Conservation (phyloP, 768 basidiomycete genomes). For the Pisolithus marmoratus region DNA sequence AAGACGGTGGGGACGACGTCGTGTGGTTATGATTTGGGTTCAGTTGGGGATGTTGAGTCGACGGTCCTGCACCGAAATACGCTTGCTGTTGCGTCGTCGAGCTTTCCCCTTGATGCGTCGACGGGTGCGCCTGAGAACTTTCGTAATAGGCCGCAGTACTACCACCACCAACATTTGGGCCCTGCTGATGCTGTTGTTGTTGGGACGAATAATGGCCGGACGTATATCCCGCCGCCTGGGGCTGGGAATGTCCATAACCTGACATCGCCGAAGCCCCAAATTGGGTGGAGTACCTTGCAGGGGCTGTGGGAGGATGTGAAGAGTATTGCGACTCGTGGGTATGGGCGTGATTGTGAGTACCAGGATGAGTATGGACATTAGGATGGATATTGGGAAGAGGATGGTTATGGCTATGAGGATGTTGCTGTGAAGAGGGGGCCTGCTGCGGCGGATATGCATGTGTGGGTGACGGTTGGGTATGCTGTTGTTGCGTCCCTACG, state of each 20-base stretch:
- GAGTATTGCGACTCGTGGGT: constrained; percentile 22
- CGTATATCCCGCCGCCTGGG: neutral
- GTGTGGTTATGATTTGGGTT: no score
- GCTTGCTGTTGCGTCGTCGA: no score
- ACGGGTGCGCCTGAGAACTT: constrained; percentile 12
- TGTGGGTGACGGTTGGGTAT: constrained; percentile 13
- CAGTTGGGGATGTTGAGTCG: no score
- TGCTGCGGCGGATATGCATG: constrained; percentile 15
- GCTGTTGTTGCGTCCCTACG: constrained; percentile 7
- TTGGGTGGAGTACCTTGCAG: constrained; percentile 3
- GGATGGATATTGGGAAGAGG: constrained; percentile 14
- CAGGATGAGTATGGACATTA: constrained; percentile 13
- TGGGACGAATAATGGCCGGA: constrained; percentile 17
- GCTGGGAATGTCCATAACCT: neutral
- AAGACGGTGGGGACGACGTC: no score
- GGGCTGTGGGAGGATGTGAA: neutral
- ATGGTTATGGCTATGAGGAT: neutral
- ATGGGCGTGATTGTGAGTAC: constrained; percentile 1
- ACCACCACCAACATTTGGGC: constrained; percentile 9
- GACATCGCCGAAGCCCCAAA: constrained; percentile 1
- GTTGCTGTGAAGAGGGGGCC: constrained; percentile 8
- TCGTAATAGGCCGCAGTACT: constrained; percentile 21
- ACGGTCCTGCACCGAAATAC: no score
- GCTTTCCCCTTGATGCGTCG: neutral
- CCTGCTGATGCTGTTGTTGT: constrained; percentile 23